Evolutionary conservation across 441 rosid genomes (phyloP), one percentile per base, ranked within the genome.

Genomic region (Brassica hybrid): DNA sequence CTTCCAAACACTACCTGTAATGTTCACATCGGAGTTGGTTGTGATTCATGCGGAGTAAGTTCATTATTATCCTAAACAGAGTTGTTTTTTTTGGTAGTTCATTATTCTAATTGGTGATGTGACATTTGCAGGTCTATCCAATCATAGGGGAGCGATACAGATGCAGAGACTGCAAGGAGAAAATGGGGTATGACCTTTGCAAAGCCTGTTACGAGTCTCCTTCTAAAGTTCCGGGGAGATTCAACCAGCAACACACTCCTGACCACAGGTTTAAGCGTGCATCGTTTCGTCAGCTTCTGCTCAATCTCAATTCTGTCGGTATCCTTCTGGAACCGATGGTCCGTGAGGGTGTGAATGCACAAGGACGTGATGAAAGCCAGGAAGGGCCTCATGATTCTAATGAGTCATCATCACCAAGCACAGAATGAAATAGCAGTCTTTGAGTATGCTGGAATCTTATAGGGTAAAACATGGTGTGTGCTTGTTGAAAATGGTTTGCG

Each of bases 171-270:
- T 94, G 98, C 67, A 72, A 76, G 18, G 96, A 92, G 74, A 1
- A n/a, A 13, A 64, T 83, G 0, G 98, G 98, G 23, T 94, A 89
- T 76, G 95, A 94, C 83, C 97, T 94, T 43, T 92, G 98, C 73
- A 86, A 90, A 75, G 87, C 84, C 54, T 94, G 97, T 84, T 91
- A 88, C 73, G 85, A 81, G 62, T 83, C 86, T 64, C 61, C 75
- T 54, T 83, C 88, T 3, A 88, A 84, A 78, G 86, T 74, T 62
- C 90, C 94, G 0, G 97, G 98, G 65, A 86, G 97, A 66, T 94
- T 94, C 82, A 94, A 92, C 81, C 96, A 94, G 85, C 89, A 86
- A 69, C 98, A 94, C 85, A 89, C 85, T 14, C 85, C 92, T 13
- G 93, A 90, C 27, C 98, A 94, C 75, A 85, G 73, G 81, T 60